Conservation (phyloP, 2,329 filamentous ascomycete species). For the Torrubiellomyces zombiae region DNA sequence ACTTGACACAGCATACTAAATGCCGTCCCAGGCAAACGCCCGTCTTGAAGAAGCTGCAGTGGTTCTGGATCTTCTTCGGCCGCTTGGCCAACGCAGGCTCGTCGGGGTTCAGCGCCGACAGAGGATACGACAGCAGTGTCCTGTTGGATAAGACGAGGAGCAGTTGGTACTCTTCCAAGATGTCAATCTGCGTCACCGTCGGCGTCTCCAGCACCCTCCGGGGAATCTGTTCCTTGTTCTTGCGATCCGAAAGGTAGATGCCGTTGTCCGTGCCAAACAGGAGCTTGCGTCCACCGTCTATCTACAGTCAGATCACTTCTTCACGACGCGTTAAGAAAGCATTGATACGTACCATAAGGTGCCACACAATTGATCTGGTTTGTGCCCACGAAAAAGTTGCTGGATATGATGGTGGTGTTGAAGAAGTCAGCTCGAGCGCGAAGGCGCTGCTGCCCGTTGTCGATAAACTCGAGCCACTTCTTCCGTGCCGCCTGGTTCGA, state of each 20-base stretch:
- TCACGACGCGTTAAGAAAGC: no score
- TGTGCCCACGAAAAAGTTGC: constrained; percentile 40
- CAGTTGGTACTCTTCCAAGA: constrained; percentile 86
- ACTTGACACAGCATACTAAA: constrained; percentile 92
- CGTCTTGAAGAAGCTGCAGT: constrained; percentile 97
- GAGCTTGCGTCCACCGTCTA: constrained; percentile 86
- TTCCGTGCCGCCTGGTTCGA: constrained; percentile 71
- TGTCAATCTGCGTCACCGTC: constrained; percentile 86
- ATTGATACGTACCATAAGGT: constrained; percentile 53
- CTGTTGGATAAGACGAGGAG: constrained; percentile 87
- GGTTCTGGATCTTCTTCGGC: constrained; percentile 89
- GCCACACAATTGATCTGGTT: constrained; percentile 92
- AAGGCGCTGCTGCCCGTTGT: constrained; percentile 73
- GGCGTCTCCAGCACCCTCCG: constrained; percentile 72
- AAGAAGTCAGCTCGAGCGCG: constrained; percentile 85
- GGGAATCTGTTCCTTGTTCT: constrained; percentile 67
- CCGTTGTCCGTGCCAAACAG: constrained; percentile 90
- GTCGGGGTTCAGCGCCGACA: constrained; percentile 71
- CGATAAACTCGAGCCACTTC: constrained; percentile 96
- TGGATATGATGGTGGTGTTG: constrained; percentile 48
- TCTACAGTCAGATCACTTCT: constrained; percentile 7
- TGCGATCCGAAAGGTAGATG: constrained; percentile 82
- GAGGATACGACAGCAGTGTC: constrained; percentile 74
- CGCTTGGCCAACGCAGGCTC: constrained; percentile 69
- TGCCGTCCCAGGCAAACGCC: constrained; percentile 90